Conservation (phyloP, 2,329 filamentous ascomycete species). For the Penicillium sp. region DNA sequence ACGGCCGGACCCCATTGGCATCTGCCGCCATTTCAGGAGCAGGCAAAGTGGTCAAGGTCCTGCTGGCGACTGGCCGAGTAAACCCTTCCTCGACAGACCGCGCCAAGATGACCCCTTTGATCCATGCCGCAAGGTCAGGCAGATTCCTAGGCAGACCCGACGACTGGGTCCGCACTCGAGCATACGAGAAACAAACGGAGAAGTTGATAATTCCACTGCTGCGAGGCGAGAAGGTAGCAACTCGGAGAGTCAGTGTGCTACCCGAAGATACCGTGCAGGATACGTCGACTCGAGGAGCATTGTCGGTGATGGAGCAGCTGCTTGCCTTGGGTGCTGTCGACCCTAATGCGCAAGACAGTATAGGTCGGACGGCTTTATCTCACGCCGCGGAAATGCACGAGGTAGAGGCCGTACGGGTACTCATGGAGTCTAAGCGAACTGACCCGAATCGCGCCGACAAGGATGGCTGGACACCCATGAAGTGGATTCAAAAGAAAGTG, state of each 20-base stretch:
- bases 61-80: neutral
- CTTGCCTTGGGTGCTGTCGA: neutral
- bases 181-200: neutral
- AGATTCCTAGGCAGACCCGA: neutral
- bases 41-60: neutral
- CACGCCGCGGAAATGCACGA: conserved; percentile 1
- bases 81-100: neutral
- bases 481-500: neutral
- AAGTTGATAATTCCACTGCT: neutral
- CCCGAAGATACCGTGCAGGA: neutral
- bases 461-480: neutral
- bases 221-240: neutral
- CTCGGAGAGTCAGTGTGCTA: neutral
- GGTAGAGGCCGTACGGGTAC: neutral
- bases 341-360: neutral
- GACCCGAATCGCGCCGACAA: neutral
- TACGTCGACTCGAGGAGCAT: neutral
- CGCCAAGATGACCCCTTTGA: neutral
- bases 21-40: neutral
- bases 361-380: neutral
- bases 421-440: neutral
- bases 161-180: neutral
- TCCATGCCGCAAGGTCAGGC: neutral
- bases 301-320: neutral
- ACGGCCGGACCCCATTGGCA: neutral